Evolutionary conservation across 1,284 basidiomycete species (phyloP).

Genomic region (Malassezia sp.): DNA sequence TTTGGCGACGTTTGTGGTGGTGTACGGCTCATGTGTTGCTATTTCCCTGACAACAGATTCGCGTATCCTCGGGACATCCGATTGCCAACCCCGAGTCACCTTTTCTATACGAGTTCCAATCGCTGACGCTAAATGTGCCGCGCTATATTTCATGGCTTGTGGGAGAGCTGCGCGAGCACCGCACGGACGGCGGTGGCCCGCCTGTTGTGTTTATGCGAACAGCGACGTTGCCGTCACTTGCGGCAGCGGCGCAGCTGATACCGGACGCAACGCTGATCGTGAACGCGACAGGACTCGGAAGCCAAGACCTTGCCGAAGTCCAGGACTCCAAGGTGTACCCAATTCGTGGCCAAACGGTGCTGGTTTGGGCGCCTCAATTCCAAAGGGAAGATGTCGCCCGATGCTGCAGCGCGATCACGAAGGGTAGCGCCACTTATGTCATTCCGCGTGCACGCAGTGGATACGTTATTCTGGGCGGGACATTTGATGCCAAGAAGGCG

Average conservation of each 20-base stretch:
- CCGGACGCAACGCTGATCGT: slow-evolving; percentile 43
- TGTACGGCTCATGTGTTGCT: neutral
- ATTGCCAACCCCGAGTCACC: too few species aligned
- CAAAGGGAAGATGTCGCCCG: slow-evolving; percentile 11
- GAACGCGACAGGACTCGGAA: slow-evolving; percentile 50
- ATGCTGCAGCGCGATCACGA: slow-evolving; percentile 25
- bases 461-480: slow-evolving; percentile 54
- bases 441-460: slow-evolving; percentile 53
- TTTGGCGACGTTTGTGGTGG: slow-evolving; percentile 21
- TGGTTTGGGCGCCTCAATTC: slow-evolving; percentile 59
- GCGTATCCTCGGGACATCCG: slow-evolving; percentile 9
- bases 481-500: slow-evolving; percentile 48
- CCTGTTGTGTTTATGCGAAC: slow-evolving; percentile 21
- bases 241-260: slow-evolving; percentile 13
- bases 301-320: slow-evolving; percentile 27
- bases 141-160: slow-evolving; percentile 30
- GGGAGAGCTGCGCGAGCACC: slow-evolving; percentile 13
- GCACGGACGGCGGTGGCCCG: slow-evolving; percentile 15
- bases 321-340: slow-evolving; percentile 69
- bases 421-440: slow-evolving; percentile 48
- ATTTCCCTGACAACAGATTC: too few species aligned
- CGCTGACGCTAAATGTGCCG: slow-evolving; percentile 27
- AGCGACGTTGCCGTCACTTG: slow-evolving; percentile 14
- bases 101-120: slow-evolving; percentile 23
- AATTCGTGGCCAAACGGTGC: slow-evolving; percentile 72